Conservation (phyloP, 108 stramenopile genomes). For the Discostella stelligeroides region DNA sequence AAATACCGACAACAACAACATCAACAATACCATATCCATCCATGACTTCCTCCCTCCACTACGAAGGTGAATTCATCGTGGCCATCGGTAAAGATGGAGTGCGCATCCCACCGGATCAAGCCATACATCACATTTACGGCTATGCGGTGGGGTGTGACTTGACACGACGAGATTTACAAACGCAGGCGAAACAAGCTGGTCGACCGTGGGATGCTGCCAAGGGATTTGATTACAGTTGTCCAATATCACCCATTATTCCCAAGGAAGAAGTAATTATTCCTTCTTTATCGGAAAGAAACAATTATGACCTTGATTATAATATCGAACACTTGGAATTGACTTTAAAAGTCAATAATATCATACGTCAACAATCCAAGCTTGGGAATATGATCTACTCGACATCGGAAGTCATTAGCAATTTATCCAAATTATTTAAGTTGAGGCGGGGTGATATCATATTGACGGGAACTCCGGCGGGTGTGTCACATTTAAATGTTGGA, state of each 20-base stretch:
- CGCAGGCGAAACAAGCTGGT: slow-evolving; percentile 69
- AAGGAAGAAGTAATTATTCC: slow-evolving; percentile 41
- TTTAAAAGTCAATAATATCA: slow-evolving; percentile 64
- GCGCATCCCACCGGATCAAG: slow-evolving; percentile 33
- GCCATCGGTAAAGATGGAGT: slow-evolving; percentile 75
- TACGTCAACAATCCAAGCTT: slow-evolving; percentile 59
- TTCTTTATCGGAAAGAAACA: background rate
- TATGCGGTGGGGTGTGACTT: slow-evolving; percentile 90
- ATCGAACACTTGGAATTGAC: no score
- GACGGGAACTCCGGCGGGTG: slow-evolving; percentile 94
- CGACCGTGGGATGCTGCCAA: slow-evolving; percentile 92
- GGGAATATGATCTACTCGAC: slow-evolving; percentile 83
- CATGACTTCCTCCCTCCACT: slow-evolving; percentile 76
- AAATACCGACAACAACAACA: slow-evolving; percentile 31
- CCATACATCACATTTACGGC: slow-evolving; percentile 71
- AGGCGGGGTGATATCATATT: slow-evolving; percentile 88
- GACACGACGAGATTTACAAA: slow-evolving; percentile 90
- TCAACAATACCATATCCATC: slow-evolving; percentile 71
- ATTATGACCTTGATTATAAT: background rate
- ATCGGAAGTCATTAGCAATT: slow-evolving; percentile 74
- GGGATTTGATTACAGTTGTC: slow-evolving; percentile 85
- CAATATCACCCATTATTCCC: slow-evolving; percentile 56
- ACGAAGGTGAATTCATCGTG: slow-evolving; percentile 92
- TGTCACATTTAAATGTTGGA: slow-evolving; percentile 74
- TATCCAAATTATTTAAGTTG: slow-evolving; percentile 66